Base-by-base conservation (phyloP, 2,329 filamentous ascomycete species). In the Fusarium armeniacum region DNA sequence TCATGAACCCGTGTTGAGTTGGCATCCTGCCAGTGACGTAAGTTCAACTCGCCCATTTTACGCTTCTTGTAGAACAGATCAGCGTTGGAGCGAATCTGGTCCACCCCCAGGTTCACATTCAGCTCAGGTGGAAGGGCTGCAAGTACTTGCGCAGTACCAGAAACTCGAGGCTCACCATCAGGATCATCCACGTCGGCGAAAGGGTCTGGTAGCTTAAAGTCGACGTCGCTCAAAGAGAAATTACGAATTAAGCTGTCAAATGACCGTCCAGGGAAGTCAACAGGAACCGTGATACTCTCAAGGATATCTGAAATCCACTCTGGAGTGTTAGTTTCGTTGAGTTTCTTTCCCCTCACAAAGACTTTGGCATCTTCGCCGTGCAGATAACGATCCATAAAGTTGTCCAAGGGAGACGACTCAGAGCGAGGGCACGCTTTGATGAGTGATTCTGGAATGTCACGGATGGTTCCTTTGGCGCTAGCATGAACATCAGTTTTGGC, bases 231-330 rank as follows among this genome's bases (percentile, higher is more conserved):
- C 70, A 98, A 83, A 24, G 93, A 92, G 77, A 98, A 98, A 72
- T 96, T 95, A 72, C 90, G 91, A 76, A 99, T 91, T 18, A 97
- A 82, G 69, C 92, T 90, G 70, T 94, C 93, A 73, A 98, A 90
- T 0, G 90, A 90, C 62, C 90, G 89, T 7, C 93, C 93, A 0
- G 93, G 93, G 67, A 98, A 92, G 8, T 93, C 91, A 9, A 98
- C 83, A 5, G 94, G 94, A 1, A 98, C 85, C 0, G 91, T 94
- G 54, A 98, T 87, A 71, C 92, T 93, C 46, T 90, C 89, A 38
- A 98, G 83, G 24, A 99, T 85, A 53, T 94, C 89, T 16, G 87
- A 87, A 49, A 98, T 86, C 96, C 96, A 99, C 46, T 85, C 83
- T 1, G 96, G 96, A 0, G 93, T 92, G 35, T 89, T 84, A 2